Evolutionary conservation across 2,329 filamentous ascomycete species (phyloP), one percentile per base, ranked within the genome.

Genomic region (Pyricularia sp.): DNA sequence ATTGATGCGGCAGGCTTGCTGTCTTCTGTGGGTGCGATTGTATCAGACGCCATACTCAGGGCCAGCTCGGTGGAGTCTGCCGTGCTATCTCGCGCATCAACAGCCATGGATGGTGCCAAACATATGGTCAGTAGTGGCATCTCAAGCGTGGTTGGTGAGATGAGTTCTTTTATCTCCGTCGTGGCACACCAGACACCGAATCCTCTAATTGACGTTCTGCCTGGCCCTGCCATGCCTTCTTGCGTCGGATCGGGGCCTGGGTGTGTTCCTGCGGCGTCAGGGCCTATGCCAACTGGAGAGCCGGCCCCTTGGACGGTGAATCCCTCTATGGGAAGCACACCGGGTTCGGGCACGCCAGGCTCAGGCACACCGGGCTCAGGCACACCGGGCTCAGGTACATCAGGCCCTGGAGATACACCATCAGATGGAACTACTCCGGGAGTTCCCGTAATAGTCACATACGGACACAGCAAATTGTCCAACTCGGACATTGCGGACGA

Each of bases 31-130:
- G 53, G 31, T 30, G 35, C 49, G 22, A 60, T 64, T 35, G 63
- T 64, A 4, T 64, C 62, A 3, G 57, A 33, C 40, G 65, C 59
- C 19, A 60, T 64, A 24, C 55, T 62, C 13, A 19, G 44, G 40
- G 65, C 65, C 9, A 62, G 57, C 59, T 53, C 62, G 1, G 64
- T 66, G 19, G 64, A 62, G 44, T 62, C 64, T 9, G 44, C 16
- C 16, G 60, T 62, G 10, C 30, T 65, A n/a, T 62, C 59, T 30
- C 28, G 28, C 31, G 64, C 44, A 28, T 53, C 60, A 4, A 62
- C 60, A 19, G 60, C 31, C 60, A 53, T 65, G 19, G 49, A 57
- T 4, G 62, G 61, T n/a, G 57, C 62, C 44, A 60, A 64, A 31
- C 35, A 24, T 9, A 61, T 64, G 57, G n/a, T 64, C 12, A 49